Evolutionary conservation across 1,284 basidiomycete species (phyloP).

Genomic region (Trichosporon ovoides): DNA sequence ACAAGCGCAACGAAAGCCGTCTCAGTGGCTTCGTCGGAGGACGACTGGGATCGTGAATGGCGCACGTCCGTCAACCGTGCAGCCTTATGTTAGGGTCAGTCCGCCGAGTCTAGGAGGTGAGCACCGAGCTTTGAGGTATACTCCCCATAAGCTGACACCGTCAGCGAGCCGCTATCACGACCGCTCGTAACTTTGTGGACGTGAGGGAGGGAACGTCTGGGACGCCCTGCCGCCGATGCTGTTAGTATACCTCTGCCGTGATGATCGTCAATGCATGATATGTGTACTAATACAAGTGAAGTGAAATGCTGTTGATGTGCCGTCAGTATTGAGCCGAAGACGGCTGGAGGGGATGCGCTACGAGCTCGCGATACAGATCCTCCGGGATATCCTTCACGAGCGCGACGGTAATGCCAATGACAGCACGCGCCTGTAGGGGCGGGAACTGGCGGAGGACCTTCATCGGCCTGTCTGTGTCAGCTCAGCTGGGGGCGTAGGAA

Average conservation of each 20-base stretch:
- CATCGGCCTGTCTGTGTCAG: constrained; percentile 70
- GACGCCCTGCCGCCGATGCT: background rate
- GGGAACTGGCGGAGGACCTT: constrained; percentile 90
- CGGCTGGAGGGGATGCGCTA: constrained; percentile 61
- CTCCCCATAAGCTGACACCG: too few species aligned
- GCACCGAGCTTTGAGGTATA: too few species aligned
- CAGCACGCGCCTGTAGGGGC: constrained; percentile 74
- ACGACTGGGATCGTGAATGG: background rate
- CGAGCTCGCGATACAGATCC: constrained; percentile 84
- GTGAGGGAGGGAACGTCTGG: too few species aligned
- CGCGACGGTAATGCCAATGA: constrained; percentile 87
- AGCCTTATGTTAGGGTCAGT: too few species aligned
- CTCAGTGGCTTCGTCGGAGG: background rate
- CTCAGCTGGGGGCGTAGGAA: background rate
- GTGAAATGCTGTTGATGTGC: background rate
- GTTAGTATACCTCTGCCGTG: background rate
- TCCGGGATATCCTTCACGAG: constrained; percentile 83
- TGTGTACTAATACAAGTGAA: background rate
- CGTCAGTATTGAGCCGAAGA: background rate
- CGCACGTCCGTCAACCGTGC: background rate
- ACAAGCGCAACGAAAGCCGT: background rate
- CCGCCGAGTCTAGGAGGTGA: too few species aligned
- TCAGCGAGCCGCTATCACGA: too few species aligned
- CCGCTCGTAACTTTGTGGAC: too few species aligned
- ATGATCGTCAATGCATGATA: background rate